phyloP scores from a whole-genome alignment of 345 rosid genomes.

The Murraya paniculata region DNA sequence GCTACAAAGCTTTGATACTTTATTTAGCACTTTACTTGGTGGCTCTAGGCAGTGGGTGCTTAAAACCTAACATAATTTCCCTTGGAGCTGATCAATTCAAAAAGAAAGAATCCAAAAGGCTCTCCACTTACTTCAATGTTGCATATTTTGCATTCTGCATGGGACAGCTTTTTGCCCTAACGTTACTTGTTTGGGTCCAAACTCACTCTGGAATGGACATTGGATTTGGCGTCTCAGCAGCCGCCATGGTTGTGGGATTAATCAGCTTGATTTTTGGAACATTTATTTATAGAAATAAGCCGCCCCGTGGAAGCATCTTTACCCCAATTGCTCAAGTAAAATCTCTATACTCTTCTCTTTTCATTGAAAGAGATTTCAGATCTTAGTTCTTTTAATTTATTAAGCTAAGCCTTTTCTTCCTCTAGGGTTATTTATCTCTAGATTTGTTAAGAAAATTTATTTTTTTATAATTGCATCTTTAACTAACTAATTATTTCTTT shows the following conservation, averaged over 20 bases:
- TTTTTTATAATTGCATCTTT: not conserved
- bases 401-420: not conserved
- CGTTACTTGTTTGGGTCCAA: conserved; percentile 89
- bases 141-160: conserved; percentile 87
- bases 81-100: conserved; percentile 91
- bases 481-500: not conserved
- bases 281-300: conserved; percentile 56
- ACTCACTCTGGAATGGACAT: conserved; percentile 93
- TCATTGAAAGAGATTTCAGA: not conserved
- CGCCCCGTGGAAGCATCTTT: conserved; percentile 74
- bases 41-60: conserved; percentile 96
- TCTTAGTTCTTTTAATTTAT: not conserved
- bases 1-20: conserved; percentile 59
- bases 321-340: conserved; percentile 83
- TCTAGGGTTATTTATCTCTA: not conserved
- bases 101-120: conserved; percentile 50
- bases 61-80: conserved; percentile 92
- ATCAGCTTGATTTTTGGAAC: conserved; percentile 64
- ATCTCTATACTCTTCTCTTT: not conserved
- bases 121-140: conserved; percentile 81
- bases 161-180: conserved; percentile 81
- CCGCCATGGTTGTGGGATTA: conserved; percentile 77
- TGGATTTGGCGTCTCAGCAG: conserved; percentile 90
- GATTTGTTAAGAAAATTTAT: not conserved
- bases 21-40: conserved; percentile 74